Conservation (phyloP, 306 rosid genomes). For the Castanea mollissima region DNA sequence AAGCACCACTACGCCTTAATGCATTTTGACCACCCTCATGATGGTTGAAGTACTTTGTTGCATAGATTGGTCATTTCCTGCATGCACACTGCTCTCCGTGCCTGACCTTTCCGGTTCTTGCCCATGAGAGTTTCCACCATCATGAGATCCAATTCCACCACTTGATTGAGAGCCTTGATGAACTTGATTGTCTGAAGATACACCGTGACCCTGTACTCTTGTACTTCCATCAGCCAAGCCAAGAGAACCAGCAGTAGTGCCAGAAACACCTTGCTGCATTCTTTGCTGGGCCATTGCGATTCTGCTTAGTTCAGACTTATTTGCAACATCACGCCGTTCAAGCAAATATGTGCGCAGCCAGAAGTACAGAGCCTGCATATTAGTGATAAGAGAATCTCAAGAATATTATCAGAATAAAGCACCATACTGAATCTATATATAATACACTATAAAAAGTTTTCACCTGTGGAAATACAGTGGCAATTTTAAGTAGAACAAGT, state of each 20-base stretch:
- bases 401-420: conserved; percentile 21
- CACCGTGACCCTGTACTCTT: conserved; percentile 77
- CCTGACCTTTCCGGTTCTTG: conserved; percentile 95
- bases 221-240: conserved; percentile 76
- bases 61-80: conserved; percentile 74
- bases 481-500: conserved; percentile 89
- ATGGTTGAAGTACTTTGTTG: conserved; percentile 81
- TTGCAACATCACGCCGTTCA: conserved; percentile 97
- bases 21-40: conserved; percentile 83
- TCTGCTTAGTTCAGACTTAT: conserved; percentile 89
- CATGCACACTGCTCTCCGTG: conserved; percentile 67
- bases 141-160: conserved; percentile 84
- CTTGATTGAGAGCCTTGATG: conserved; percentile 76
- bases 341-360: conserved; percentile 98
- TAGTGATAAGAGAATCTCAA: conserved; percentile 17
- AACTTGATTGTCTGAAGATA: conserved; percentile 67
- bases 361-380: conserved; percentile 86
- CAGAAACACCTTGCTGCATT: conserved; percentile 72
- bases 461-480: conserved; percentile 90
- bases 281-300: conserved; percentile 94
- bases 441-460: conserved; percentile 19
- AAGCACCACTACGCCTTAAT: conserved; percentile 81
- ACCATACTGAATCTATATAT: background rate
- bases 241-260: conserved; percentile 61
- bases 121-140: conserved; percentile 84